Evolutionary conservation across 2,329 filamentous ascomycete species (phyloP), one percentile per base, ranked within the genome.

Genomic region (Moelleriella libera): DNA sequence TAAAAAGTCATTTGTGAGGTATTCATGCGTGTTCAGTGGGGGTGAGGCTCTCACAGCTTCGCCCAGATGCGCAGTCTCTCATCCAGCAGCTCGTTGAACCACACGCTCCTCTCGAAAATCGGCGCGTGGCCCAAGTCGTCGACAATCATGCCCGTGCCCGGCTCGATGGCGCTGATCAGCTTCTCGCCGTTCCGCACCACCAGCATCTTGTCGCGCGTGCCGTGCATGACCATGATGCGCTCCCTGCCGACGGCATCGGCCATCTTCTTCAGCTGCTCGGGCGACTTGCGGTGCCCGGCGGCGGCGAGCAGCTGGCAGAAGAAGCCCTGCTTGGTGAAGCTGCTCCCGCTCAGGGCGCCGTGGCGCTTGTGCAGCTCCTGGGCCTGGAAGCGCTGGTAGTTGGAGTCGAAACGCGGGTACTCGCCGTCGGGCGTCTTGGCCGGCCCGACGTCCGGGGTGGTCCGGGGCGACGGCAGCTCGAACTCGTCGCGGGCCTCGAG

Each of bases 311-410:
- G 75, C 67, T 95, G 88, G 54, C 85, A 69, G 32, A 92, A 59
- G 61, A 92, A 88, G 1, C 85, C 85, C 32, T 69, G 70, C 44
- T 70, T 72, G 4, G 75, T 77, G 60, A 88, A 90, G 21, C 21
- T 21, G 21, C 21, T 21, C 21, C 21, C 21, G 21, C 21, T 21
- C 5, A 69, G 68, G 1, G 70, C 66, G 1, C 71, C 66, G 49
- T 70, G 65, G 14, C 83, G 74, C 68, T 94, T 94, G 57, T 69
- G 70, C 52, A 94, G 63, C 63, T 94, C 87, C 54, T 83, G 79
- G 0, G 88, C 88, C 30, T 84, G 82, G 58, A 88, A 90, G 5
- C 88, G 82, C 66, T 92, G 84, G 49, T 80, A 88, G 59, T 90
- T 92, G 46, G 72, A 86, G 5, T 74, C 74, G 61, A 92, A 94